These are phyloP conservation scores for Pittosporum tobira DNA, from an alignment of 129 eudicot genomes.

Conservation along the genomic window DNA sequence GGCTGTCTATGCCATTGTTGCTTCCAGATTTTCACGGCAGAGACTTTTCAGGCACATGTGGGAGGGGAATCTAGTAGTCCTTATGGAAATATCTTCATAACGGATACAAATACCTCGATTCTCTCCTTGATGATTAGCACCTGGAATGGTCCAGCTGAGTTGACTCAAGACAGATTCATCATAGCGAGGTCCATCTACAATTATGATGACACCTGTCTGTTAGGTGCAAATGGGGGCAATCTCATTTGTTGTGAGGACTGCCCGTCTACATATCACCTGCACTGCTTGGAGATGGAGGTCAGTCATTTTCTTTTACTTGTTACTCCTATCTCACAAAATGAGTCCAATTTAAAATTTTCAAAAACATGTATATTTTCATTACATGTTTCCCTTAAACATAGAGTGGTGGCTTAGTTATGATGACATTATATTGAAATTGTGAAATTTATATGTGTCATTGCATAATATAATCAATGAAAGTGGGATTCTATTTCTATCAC, in stretches of 20 bases:
- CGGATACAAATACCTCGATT: conserved; percentile 16
- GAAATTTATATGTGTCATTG: too few species aligned
- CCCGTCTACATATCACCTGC: conserved; percentile 47
- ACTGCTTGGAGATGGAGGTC: conserved; percentile 53
- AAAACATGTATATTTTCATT: too few species aligned
- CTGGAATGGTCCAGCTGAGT: conserved; percentile 28
- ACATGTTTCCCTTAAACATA: too few species aligned
- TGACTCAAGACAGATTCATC: conserved; percentile 16
- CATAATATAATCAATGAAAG: too few species aligned
- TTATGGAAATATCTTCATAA: conserved; percentile 24
- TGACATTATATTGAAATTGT: too few species aligned
- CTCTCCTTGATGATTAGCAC: conserved; percentile 32
- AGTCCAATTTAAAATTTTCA: too few species aligned
- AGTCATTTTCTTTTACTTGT: conserved; percentile 5
- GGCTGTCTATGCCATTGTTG: conserved; percentile 55
- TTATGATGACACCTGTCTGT: conserved; percentile 54
- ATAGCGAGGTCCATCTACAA: conserved; percentile 21
- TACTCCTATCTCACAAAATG: too few species aligned
- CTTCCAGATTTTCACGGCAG: conserved; percentile 11
- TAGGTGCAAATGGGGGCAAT: conserved; percentile 71
- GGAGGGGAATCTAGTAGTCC: conserved; percentile 23
- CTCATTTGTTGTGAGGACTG: conserved; percentile 64
- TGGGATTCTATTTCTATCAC: too few species aligned
- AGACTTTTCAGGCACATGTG: conserved; percentile 30
- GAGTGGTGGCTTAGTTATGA: too few species aligned